phyloP scores from a whole-genome alignment of 1,284 basidiomycete genomes.

The Meripilus lineatus region DNA sequence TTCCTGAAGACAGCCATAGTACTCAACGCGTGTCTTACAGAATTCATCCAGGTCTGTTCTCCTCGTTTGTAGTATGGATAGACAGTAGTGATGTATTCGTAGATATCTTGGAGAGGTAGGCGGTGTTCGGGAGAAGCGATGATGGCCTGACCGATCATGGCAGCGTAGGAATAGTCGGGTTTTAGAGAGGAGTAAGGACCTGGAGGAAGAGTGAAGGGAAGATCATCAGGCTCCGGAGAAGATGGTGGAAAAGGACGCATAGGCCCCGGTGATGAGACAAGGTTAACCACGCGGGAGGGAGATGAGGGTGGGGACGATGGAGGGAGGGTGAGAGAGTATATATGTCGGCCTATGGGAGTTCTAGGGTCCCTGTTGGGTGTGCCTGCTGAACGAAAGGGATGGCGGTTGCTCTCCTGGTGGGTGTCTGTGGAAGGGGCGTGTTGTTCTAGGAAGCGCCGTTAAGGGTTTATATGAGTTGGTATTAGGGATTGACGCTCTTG shows the following conservation, averaged over 20 bases:
- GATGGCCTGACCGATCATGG: conserved; percentile 93
- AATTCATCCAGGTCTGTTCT: conserved; percentile 96
- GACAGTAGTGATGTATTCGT: conserved; percentile 91
- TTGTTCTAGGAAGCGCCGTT: no score
- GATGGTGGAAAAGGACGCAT: conserved; percentile 57
- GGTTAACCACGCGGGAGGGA: conserved; percentile 48
- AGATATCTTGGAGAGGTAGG: conserved; percentile 92
- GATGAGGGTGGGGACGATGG: conserved; percentile 51
- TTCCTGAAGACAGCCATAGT: conserved; percentile 79
- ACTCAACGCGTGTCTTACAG: conserved; percentile 82
- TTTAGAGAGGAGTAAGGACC: conserved; percentile 79
- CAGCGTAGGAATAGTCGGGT: conserved; percentile 87
- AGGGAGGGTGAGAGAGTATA: conserved; percentile 40
- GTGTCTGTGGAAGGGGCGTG: conserved; percentile 6
- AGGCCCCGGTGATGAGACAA: conserved; percentile 77
- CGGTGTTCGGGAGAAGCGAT: conserved; percentile 80
- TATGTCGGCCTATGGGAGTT: conserved; percentile 21
- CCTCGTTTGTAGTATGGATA: conserved; percentile 92
- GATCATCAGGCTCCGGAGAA: conserved; percentile 53
- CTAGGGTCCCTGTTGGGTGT: no score
- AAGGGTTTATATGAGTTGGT: conserved; percentile 11
- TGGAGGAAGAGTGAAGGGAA: conserved; percentile 72
- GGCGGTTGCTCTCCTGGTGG: conserved; percentile 13
- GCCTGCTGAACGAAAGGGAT: conserved; percentile 18
- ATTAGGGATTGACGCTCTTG: background rate